Evolutionary conservation across 805 yeast genomes (phyloP), one percentile per base, ranked within the genome.

Genomic region (Starmerella stigmatis): DNA sequence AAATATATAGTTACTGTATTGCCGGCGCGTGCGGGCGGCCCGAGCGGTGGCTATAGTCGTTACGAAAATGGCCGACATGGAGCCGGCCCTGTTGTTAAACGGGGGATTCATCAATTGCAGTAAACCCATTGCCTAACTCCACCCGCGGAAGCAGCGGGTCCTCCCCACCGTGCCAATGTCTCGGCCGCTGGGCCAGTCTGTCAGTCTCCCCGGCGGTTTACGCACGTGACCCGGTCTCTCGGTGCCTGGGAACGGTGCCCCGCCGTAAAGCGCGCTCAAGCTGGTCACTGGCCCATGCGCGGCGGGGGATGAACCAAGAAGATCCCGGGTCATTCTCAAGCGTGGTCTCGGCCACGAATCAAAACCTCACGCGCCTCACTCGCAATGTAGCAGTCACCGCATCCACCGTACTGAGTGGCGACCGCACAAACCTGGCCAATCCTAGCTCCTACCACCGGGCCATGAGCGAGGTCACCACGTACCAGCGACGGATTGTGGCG

Each of bases 341-440:
- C 28, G 65, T 67, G 16, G 60, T 64, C 19, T 58, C 67, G 10
- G 61, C 62, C n/a, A 64, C 69, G 4, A 65, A 63, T 48, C 53
- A 60, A 32, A 67, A 67, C 47, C 49, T 67, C 36, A 45, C 59
- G 22, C 58, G 65, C 39, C 50, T 67, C 22, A 62, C 70, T 19
- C 58, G 59, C 44, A 62, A 65, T 3, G 66, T 66, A 23, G 61
- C 64, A 4, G 55, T 66, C 19, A 64, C 71, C 5, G 68, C 71
- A 9, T 43, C 48, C 1, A 42, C 63, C 12, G 52, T 64, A 10
- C 47, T 67, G 32, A 32, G 34, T n/a, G 52, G 49, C 21, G 42
- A 41, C 33, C 36, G 21, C 17, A 33, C 41, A n/a, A 23, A 42
- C 15, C 17, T 48, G 16, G 35, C 37, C 11, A 25, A 26, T 23